Conservation (phyloP, 805 yeast species). For the Starmerella bombicola region DNA sequence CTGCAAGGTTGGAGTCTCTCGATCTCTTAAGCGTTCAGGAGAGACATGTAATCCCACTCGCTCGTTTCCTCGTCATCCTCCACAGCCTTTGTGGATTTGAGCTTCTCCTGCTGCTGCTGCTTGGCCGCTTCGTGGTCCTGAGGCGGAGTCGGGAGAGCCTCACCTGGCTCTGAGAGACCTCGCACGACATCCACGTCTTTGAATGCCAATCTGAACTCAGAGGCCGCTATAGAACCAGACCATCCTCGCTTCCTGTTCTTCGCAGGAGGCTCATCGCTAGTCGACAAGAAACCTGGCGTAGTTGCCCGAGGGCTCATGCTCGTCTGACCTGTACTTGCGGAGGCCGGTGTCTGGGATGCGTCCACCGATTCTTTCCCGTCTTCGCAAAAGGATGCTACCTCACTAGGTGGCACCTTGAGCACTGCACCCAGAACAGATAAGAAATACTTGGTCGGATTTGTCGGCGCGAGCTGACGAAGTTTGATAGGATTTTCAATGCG, state of each 20-base stretch:
- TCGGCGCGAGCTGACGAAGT: constrained; percentile 24
- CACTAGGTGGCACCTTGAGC: constrained; percentile 27
- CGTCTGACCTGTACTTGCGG: not conserved
- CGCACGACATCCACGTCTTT: constrained; percentile 25
- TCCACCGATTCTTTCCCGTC: constrained; percentile 4
- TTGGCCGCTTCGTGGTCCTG: constrained; percentile 2
- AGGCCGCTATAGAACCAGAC: constrained; percentile 25
- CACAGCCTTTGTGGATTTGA: not conserved
- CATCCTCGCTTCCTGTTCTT: constrained; percentile 10
- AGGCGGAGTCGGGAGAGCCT: constrained; percentile 19
- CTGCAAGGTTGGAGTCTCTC: too few relatives aligned
- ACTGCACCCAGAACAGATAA: constrained; percentile 28
- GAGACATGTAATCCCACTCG: constrained; percentile 18
- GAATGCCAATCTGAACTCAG: constrained; percentile 28
- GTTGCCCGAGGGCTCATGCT: not conserved
- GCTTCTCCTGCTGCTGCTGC: not conserved
- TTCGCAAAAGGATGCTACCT: constrained; percentile 15
- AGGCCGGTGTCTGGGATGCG: not conserved
- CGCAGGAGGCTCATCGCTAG: constrained; percentile 3
- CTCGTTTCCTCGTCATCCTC: not conserved
- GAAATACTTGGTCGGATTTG: constrained; percentile 27
- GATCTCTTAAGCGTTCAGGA: constrained; percentile 7
- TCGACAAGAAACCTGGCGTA: not conserved
- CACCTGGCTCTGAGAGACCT: constrained; percentile 13
- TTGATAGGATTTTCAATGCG: constrained; percentile 20